These are phyloP conservation scores for Lodderomyces margitis DNA, from an alignment of 1,139 yeast species.

Conservation along the genomic window DNA sequence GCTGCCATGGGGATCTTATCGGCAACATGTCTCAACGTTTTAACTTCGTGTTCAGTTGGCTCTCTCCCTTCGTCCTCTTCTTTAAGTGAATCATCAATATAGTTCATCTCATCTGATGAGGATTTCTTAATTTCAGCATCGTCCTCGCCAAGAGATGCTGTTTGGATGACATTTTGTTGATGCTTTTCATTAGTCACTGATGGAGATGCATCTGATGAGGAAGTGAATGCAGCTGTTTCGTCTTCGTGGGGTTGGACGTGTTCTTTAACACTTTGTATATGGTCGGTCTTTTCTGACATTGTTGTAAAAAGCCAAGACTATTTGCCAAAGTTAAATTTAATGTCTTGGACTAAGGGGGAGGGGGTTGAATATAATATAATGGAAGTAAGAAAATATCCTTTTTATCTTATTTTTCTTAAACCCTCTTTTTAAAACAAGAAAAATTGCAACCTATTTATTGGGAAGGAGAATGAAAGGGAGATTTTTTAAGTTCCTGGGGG, in stretches of 20 bases:
- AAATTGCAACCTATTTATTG: conserved; percentile 1
- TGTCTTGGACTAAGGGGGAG: background rate
- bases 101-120: background rate
- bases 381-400: background rate
- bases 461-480: background rate
- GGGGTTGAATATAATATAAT: background rate
- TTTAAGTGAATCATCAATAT: conserved; percentile 1
- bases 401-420: no score
- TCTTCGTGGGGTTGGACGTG: background rate
- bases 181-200: background rate
- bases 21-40: conserved; percentile 40
- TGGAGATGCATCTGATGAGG: conserved; percentile 1
- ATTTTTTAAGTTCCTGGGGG: background rate
- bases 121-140: background rate
- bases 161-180: background rate
- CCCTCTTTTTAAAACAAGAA: background rate
- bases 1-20: conserved; percentile 45
- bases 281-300: background rate
- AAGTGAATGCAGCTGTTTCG: background rate
- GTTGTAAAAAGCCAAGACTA: background rate
- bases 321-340: background rate
- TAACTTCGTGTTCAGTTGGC: conserved; percentile 41
- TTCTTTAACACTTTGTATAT: conserved; percentile 1
- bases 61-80: conserved; percentile 27
- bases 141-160: background rate